Conservation (phyloP, 371 early-diverging fungal genomes). For the Mucor piriformis region DNA sequence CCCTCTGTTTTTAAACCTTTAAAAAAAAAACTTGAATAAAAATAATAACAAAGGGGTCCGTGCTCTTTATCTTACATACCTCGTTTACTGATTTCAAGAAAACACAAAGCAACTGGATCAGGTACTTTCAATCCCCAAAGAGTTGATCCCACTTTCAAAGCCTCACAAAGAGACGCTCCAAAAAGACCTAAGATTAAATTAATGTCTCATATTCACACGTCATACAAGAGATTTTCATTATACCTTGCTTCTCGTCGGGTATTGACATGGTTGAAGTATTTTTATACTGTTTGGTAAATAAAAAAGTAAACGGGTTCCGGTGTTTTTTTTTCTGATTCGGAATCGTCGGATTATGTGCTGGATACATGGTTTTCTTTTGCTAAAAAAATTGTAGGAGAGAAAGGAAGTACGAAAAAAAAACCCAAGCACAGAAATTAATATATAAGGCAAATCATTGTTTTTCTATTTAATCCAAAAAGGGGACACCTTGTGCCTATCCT, state of each 20-base stretch:
- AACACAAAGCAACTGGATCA: constrained; percentile 28
- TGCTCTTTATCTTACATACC: constrained; percentile 13
- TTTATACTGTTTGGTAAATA: constrained; percentile 23
- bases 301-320: constrained; percentile 22
- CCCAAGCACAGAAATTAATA: not conserved
- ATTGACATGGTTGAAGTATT: constrained; percentile 2
- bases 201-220: not conserved
- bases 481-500: too few species aligned
- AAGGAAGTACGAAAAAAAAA: not conserved
- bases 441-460: constrained; percentile 26
- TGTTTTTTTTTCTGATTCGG: constrained; percentile 23
- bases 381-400: not conserved
- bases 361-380: constrained; percentile 1
- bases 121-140: constrained; percentile 26
- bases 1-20: constrained; percentile 33
- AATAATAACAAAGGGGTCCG: not conserved
- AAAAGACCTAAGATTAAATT: constrained; percentile 20
- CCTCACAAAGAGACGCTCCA: constrained; percentile 27
- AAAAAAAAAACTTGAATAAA: not conserved
- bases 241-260: not conserved
- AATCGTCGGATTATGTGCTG: not conserved
- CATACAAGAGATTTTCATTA: not conserved
- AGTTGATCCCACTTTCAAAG: constrained; percentile 22
- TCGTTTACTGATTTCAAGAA: constrained; percentile 25
- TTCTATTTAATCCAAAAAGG: constrained; percentile 7